Conservation (phyloP, 768 basidiomycete species). For the Tricholoma bakamatsutake region DNA sequence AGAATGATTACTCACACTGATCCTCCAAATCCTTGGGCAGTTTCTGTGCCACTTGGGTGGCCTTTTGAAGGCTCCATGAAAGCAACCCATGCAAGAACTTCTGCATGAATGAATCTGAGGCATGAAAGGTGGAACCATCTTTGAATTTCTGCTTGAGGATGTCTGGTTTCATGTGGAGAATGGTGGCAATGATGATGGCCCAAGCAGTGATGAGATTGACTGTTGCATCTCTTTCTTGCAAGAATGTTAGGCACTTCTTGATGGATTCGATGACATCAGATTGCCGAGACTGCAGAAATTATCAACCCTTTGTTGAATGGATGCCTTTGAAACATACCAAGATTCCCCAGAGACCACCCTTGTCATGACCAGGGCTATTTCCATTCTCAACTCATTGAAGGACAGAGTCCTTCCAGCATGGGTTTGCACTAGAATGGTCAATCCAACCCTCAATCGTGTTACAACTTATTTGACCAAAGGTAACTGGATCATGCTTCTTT, state of each 20-base stretch:
- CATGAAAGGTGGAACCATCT: constrained; percentile 23
- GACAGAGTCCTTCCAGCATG: constrained; percentile 16
- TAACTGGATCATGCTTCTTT: constrained; percentile 9
- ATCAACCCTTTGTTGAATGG: not conserved
- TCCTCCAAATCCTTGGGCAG: constrained; percentile 25
- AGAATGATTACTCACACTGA: constrained; percentile 18
- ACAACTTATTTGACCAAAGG: constrained; percentile 12
- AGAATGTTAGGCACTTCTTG: constrained; percentile 8
- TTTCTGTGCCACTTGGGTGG: constrained; percentile 31
- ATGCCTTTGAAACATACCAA: constrained; percentile 9
- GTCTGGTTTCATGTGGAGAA: constrained; percentile 18
- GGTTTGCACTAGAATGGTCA: constrained; percentile 11
- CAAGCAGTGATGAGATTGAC: constrained; percentile 20
- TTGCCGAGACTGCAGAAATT: constrained; percentile 6
- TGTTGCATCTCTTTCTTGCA: constrained; percentile 16
- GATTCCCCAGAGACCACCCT: constrained; percentile 15
- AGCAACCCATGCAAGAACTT: constrained; percentile 14
- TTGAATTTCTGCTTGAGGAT: constrained; percentile 18
- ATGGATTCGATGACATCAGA: constrained; percentile 15
- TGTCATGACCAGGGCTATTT: constrained; percentile 7
- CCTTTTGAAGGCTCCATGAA: constrained; percentile 19
- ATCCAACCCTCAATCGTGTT: constrained; percentile 21
- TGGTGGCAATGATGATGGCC: constrained; percentile 24
- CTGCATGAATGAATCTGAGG: constrained; percentile 19
- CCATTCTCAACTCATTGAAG: constrained; percentile 3